Conservation (phyloP, 805 yeast genomes). For the Saturnispora hagleri region DNA sequence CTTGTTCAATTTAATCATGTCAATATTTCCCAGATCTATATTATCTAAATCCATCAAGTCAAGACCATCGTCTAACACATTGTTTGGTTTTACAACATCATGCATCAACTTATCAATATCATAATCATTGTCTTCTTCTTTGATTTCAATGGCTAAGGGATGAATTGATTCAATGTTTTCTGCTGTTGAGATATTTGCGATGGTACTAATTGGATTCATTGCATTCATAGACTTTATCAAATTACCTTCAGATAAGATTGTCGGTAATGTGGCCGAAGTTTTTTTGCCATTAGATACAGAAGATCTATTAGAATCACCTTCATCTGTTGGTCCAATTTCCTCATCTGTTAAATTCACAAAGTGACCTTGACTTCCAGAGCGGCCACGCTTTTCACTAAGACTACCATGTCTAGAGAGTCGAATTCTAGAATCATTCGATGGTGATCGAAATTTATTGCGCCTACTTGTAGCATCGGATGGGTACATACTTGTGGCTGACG, state of each 20-base stretch:
- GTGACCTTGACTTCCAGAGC: conserved; percentile 1
- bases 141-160: conserved; percentile 4
- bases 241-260: conserved; percentile 21
- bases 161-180: neutral
- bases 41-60: conserved; percentile 1
- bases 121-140: neutral
- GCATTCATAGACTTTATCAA: conserved; percentile 13
- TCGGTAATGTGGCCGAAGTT: conserved; percentile 10
- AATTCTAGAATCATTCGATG: conserved; percentile 14
- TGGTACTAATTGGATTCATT: neutral
- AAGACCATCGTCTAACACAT: neutral
- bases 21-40: neutral
- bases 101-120: neutral
- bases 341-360: conserved; percentile 1
- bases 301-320: neutral
- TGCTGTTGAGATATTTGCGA: neutral
- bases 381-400: neutral
- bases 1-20: neutral
- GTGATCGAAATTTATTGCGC: conserved; percentile 12
- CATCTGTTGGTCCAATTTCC: conserved; percentile 3
- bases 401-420: conserved; percentile 8
- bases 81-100: neutral
- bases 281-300: neutral
- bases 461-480: conserved; percentile 2
- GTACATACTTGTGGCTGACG: conserved; percentile 22